Base-by-base conservation (phyloP, 1,139 yeast species). In the Candida albicans region DNA sequence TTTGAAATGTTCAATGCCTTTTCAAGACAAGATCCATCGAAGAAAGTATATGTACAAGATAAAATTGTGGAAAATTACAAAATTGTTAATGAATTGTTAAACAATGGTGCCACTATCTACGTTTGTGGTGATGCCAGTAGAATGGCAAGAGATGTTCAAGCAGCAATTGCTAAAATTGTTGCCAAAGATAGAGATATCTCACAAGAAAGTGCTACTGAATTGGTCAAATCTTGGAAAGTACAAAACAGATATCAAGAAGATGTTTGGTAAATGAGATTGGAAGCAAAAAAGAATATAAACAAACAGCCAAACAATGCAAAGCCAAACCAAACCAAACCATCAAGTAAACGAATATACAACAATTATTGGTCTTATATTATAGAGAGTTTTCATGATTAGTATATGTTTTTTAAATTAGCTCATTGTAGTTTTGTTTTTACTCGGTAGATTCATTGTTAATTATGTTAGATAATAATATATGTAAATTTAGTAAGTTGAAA, bases 141-240 rank as follows among this genome's bases (percentile, higher is more conserved):
- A 56, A 93, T 93, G 99, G 97, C 99, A 2, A 84, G 95, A 66
- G 96, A 90, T 61, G 99, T 93, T n/a, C 93, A 87, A 58, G 67
- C 74, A 39, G 75, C 95, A 2, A 73, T 93, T 49, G 75, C 77
- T 22, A 73, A 77, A 51, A 83, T 93, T 47, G 65, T 91, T 43
- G 68, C 83, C 39, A 65, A 77, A 48, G 81, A 84, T 55, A 76
- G 85, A 54, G 74, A 67, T 15, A 65, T 90, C 40, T 56, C 83
- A 8, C 75, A 75, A 45, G 85, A 78, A 40, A 82, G 81, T 55
- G 97, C 96, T 14, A 79, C 81, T 48, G 95, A 86, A 50, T 73
- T 87, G 63, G 76, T 89, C 50, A 87, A 90, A 70, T 80, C 85
- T 55, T 79, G 87, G 72, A 88, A 87, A 65, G 82, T 87, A 28